phyloP scores from a whole-genome alignment of 306 rosid species.

The Fragaria ananassa region DNA sequence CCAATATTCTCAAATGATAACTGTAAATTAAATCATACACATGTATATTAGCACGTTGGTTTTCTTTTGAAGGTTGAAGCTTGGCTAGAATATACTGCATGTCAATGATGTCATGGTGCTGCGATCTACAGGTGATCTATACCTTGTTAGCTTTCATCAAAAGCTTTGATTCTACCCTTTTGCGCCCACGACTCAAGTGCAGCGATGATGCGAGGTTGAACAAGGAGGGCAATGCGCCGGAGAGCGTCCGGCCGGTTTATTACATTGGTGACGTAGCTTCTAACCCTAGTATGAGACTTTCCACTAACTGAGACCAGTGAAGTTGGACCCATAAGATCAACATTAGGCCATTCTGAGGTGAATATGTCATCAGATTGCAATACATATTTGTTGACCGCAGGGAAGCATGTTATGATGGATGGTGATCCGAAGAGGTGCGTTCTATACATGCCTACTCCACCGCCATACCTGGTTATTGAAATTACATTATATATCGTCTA shows the following conservation, averaged over 20 bases:
- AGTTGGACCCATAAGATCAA: conserved; percentile 14
- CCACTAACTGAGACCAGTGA: conserved; percentile 30
- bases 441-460: conserved; percentile 30
- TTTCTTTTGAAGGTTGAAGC: too few relatives aligned
- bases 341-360: conserved; percentile 13
- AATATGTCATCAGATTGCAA: conserved; percentile 11
- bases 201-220: conserved; percentile 22
- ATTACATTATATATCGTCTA: neutral
- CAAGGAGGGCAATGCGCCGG: conserved; percentile 5
- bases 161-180: conserved; percentile 15
- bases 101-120: too few relatives aligned
- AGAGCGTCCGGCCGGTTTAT: conserved; percentile 22
- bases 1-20: conserved; percentile 28
- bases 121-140: neutral
- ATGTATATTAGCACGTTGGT: too few relatives aligned
- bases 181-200: conserved; percentile 24
- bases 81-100: neutral
- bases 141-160: conserved; percentile 21
- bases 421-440: conserved; percentile 32
- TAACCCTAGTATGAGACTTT: conserved; percentile 20
- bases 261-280: neutral
- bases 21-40: neutral
- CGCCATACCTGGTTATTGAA: conserved; percentile 27
- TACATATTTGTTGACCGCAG: conserved; percentile 21
- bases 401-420: conserved; percentile 32